Percentiles rank a stretch among this genome's conserved stretches.
phyloP scores from a whole-genome alignment of 495 filamentous ascomycete species.

The Aspergillus sclerotioniger region DNA sequence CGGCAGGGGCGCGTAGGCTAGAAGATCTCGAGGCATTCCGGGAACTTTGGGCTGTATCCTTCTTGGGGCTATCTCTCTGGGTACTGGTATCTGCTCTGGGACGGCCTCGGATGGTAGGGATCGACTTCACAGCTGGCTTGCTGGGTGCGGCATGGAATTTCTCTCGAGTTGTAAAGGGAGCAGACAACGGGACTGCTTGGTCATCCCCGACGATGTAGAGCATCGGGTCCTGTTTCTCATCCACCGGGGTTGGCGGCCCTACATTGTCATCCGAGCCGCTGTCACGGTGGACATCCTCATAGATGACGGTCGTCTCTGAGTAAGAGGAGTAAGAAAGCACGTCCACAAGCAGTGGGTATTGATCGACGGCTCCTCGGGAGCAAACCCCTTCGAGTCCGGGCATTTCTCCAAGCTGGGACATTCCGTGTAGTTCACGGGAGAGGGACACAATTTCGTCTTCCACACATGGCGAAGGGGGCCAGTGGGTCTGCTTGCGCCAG shows the following conservation, averaged over 20 bases:
- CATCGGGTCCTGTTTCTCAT: constrained; percentile 19
- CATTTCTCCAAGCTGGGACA: constrained; percentile 31
- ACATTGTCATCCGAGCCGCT: constrained; percentile 36
- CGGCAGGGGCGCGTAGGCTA: neutral
- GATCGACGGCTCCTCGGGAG: constrained; percentile 44
- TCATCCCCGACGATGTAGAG: constrained; percentile 13
- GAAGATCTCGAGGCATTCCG: neutral
- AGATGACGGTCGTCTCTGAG: constrained; percentile 9
- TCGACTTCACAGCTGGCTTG: neutral
- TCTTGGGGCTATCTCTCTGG: constrained; percentile 4
- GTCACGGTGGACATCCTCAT: constrained; percentile 18
- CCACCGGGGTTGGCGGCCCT: constrained; percentile 35
- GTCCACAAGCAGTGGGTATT: constrained; percentile 44
- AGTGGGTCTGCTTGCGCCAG: constrained; percentile 29
- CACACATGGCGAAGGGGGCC: constrained; percentile 44
- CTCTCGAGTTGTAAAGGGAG: constrained; percentile 16
- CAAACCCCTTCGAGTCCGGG: constrained; percentile 40
- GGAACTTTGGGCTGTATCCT: neutral
- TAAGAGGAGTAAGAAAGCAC: constrained; percentile 19
- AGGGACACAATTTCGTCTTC: constrained; percentile 46
- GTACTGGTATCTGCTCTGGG: neutral
- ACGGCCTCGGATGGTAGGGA: neutral
- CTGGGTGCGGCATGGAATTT: neutral
- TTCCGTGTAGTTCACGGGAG: constrained; percentile 39
- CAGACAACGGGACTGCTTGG: constrained; percentile 5